Conservation (phyloP, 331 rosid species). For the Telfairia occidentalis region DNA sequence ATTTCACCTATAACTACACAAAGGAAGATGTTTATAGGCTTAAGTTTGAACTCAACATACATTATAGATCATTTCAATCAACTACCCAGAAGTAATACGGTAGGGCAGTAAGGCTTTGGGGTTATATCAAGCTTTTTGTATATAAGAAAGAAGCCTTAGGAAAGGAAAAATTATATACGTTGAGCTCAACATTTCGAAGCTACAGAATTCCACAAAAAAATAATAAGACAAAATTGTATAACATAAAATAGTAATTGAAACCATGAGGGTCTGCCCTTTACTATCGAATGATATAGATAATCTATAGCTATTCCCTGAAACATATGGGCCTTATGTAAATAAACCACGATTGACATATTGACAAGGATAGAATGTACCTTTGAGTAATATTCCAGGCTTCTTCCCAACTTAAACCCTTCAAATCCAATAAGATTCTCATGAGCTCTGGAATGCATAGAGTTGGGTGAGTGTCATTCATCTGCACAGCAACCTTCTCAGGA, state of each 20-base stretch:
- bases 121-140: background rate
- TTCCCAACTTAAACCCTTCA: slow-evolving; percentile 77
- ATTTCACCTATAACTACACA: too few species aligned
- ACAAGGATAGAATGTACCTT: slow-evolving; percentile 35
- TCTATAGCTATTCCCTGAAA: background rate
- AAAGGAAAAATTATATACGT: background rate
- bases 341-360: background rate
- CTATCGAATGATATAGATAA: background rate
- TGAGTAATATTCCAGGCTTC: slow-evolving; percentile 93
- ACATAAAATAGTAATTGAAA: background rate
- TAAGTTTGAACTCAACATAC: background rate
- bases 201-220: background rate
- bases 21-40: slow-evolving; percentile 4
- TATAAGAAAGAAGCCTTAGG: background rate
- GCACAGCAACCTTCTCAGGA: slow-evolving; percentile 90
- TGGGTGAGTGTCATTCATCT: slow-evolving; percentile 99
- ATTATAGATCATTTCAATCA: background rate
- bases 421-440: slow-evolving; percentile 75
- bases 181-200: background rate
- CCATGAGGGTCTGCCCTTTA: background rate
- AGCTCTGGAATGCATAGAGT: slow-evolving; percentile 98
- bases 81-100: background rate
- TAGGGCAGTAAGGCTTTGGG: background rate
- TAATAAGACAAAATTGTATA: background rate
- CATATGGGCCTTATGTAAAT: background rate